Evolutionary conservation across 352 stramenopile species (phyloP).

Genomic region (Phytophthora ohioensis): DNA sequence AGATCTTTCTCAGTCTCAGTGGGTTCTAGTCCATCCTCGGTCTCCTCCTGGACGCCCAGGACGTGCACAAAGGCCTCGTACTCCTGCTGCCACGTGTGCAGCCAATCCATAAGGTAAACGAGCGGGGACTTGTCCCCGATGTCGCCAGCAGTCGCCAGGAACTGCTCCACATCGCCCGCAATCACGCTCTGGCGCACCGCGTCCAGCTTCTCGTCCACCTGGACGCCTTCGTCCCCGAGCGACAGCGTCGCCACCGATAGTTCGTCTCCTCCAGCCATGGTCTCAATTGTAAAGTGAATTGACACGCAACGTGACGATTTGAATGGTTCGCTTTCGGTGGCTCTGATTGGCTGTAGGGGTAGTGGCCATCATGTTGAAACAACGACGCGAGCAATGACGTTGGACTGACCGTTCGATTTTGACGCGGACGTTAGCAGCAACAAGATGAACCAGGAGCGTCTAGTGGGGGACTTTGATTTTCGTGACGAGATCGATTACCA

Average conservation of each 20-base stretch:
- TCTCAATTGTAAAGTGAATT: conserved; percentile 28
- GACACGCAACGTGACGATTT: conserved; percentile 23
- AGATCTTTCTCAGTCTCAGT: conserved; percentile 63
- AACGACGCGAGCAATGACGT: no score
- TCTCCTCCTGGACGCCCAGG: conserved; percentile 62
- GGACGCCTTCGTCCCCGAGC: conserved; percentile 45
- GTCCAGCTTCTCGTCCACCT: conserved; percentile 54
- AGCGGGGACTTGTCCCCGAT: conserved; percentile 51
- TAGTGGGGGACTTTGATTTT: no score
- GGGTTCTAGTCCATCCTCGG: conserved; percentile 36
- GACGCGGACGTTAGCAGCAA: background rate
- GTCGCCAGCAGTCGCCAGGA: conserved; percentile 44
- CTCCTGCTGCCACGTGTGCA: conserved; percentile 89
- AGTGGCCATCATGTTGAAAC: background rate
- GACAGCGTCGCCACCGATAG: conserved; percentile 56
- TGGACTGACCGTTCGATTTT: no score
- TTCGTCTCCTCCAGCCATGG: conserved; percentile 49
- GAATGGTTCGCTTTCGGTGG: conserved; percentile 19
- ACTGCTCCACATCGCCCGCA: conserved; percentile 55
- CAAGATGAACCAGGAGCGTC: no score
- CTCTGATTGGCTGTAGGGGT: conserved; percentile 32
- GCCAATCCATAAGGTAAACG: conserved; percentile 85
- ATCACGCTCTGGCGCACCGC: conserved; percentile 71
- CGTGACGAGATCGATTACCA: no score
- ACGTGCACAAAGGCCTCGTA: conserved; percentile 86